Evolutionary conservation across 2,329 filamentous ascomycete species (phyloP), one percentile per base, ranked within the genome.

Genomic region (Paecilomyces sp.): DNA sequence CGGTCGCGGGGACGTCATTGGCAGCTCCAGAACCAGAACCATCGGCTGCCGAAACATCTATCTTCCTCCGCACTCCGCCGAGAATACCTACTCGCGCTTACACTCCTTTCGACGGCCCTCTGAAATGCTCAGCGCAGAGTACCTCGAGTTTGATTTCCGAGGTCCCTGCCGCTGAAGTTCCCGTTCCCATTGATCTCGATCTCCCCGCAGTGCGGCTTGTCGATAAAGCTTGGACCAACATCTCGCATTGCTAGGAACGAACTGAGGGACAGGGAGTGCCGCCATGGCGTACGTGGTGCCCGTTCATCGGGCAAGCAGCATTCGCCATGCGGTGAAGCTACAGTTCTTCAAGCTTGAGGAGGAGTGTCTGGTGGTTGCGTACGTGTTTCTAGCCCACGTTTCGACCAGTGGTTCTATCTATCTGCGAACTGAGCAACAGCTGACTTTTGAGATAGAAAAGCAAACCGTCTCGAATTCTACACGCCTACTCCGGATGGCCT

Each of bases 251-350:
- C 5, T 13, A n/a, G 51, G 31, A 55, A 36, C 25, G 31, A 55
- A 36, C 25, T 51, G 30, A 18, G 28, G 22, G 54, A 28, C n/a
- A 36, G 30, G 15, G 52, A 15, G 51, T 55, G n/a, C 52, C 56
- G 70, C 47, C 61, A 99, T 99, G 94, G 90, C 94, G 57, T 99
- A 97, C 75, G 81, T 99, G 69, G 92, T 91, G 62, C 92, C 94
- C 47, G 94, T 99, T 60, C 94, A 99, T 75, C 85, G 88, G 68
- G 89, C 94, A 25, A 97, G 91, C 74, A 96, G 91, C 79, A 87
- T 97, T 64, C 87, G 92, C 58, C 90, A 96, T 83, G 93, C 92
- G 13, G 75, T 97, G 65, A 90, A 88, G 71, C 83, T 93, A 62
- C 87, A 86, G 67, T 88, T 97, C 67, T 80, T 96, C 57, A 83